Evolutionary conservation across 106 monocot species (phyloP).

Genomic region (Dactylorhiza incarnata): DNA sequence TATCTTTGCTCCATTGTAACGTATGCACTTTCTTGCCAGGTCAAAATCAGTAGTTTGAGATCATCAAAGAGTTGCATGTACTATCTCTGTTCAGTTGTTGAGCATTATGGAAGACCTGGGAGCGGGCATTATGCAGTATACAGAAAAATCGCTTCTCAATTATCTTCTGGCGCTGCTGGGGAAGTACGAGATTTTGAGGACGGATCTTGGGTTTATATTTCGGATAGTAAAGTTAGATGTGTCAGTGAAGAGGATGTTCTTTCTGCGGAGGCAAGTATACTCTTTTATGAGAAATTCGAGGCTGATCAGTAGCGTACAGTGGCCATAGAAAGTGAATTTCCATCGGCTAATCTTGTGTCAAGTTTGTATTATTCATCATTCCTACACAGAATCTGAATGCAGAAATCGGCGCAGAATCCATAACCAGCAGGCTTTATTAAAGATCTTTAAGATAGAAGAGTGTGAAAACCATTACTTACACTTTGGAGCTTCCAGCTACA

Average conservation of each 20-base stretch:
- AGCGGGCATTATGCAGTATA: conserved; percentile 86
- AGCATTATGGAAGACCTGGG: conserved; percentile 78
- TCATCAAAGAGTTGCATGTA: conserved; percentile 27
- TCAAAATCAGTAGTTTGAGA: neutral
- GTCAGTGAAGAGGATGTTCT: conserved; percentile 60
- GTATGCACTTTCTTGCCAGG: neutral
- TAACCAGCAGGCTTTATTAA: too few relatives aligned
- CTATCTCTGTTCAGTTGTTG: conserved; percentile 60
- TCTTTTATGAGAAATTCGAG: conserved; percentile 77
- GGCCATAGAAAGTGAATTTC: too few relatives aligned
- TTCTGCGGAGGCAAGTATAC: conserved; percentile 73
- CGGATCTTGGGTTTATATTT: conserved; percentile 63
- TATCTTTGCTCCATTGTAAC: neutral
- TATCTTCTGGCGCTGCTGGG: conserved; percentile 1
- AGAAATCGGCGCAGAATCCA: too few relatives aligned
- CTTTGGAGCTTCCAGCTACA: too few relatives aligned
- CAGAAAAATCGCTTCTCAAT: conserved; percentile 29
- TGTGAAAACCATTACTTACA: too few relatives aligned
- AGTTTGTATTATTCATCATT: too few relatives aligned
- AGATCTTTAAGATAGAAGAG: too few relatives aligned
- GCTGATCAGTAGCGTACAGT: neutral
- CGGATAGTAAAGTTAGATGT: conserved; percentile 51
- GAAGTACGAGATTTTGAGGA: neutral
- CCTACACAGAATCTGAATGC: too few relatives aligned
- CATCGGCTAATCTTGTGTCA: too few relatives aligned